phyloP scores from a whole-genome alignment of 306 rosid species.

The Pyrus betulifolia region DNA sequence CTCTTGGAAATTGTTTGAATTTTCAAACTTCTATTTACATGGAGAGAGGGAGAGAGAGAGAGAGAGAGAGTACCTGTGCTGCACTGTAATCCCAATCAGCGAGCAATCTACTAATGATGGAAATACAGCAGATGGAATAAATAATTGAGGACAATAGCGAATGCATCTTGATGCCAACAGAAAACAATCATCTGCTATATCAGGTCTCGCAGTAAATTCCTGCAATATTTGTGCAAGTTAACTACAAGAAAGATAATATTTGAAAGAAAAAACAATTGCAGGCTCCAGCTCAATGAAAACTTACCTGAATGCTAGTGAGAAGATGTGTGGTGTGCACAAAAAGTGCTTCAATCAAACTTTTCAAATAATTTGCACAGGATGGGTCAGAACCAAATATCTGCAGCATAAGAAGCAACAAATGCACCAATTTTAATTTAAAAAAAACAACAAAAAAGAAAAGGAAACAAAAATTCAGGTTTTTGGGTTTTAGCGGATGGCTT shows the following conservation, averaged over 20 bases:
- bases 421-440: conserved; percentile 8
- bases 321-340: conserved; percentile 76
- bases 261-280: conserved; percentile 7
- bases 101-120: conserved; percentile 93
- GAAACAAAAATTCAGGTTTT: not conserved
- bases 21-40: not conserved
- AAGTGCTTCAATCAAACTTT: conserved; percentile 82
- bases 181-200: conserved; percentile 98
- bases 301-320: conserved; percentile 86
- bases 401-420: conserved; percentile 29
- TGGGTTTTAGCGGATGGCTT: not conserved
- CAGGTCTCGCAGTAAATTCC: conserved; percentile 99
- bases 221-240: conserved; percentile 28
- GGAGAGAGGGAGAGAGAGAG: conserved; percentile 8
- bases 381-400: conserved; percentile 99
- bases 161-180: conserved; percentile 97
- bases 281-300: conserved; percentile 1
- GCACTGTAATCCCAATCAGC: conserved; percentile 90
- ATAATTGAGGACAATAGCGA: conserved; percentile 95
- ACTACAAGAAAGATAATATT: not conserved
- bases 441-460: not conserved
- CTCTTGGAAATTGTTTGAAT: not conserved
- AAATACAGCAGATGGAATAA: conserved; percentile 83
- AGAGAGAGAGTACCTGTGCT: conserved; percentile 58
- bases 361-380: conserved; percentile 83